These are phyloP conservation scores for Sordariomycetes sp. DNA, from an alignment of 2,329 filamentous ascomycete species.

Conservation along the genomic window DNA sequence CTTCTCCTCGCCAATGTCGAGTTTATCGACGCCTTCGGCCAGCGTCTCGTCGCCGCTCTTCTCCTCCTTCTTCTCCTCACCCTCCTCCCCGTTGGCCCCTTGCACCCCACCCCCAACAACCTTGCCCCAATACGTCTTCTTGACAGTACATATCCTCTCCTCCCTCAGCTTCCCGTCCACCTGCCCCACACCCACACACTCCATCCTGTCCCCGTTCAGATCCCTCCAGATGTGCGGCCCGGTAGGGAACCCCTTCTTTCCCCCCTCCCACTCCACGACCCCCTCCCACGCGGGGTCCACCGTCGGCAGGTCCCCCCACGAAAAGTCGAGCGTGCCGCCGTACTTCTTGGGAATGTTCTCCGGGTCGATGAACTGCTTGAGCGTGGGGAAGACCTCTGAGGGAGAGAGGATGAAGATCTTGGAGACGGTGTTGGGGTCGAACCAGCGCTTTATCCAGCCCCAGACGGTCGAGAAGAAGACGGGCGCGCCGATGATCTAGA, in stretches of 20 bases:
- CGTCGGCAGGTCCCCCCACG: constrained; percentile 61
- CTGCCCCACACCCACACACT: constrained; percentile 39
- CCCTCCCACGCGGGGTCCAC: constrained; percentile 50
- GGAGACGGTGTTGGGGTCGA: constrained; percentile 82
- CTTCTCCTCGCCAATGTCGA: constrained; percentile 2
- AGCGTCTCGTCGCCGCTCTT: constrained; percentile 6
- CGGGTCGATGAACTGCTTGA: constrained; percentile 69
- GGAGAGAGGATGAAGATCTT: constrained; percentile 86
- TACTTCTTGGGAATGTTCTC: constrained; percentile 81
- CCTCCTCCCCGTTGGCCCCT: not conserved
- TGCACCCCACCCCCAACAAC: not conserved
- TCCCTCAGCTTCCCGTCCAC: constrained; percentile 27
- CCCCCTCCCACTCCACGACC: constrained; percentile 35
- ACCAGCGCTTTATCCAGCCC: constrained; percentile 94
- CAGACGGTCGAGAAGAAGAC: constrained; percentile 85
- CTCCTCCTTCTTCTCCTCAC: constrained; percentile 3
- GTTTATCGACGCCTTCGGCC: not conserved
- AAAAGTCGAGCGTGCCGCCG: constrained; percentile 73
- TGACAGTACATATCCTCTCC: constrained; percentile 37
- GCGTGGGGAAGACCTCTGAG: constrained; percentile 60
- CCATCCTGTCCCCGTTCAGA: constrained; percentile 28
- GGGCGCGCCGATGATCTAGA: constrained; percentile 68
- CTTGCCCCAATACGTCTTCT: constrained; percentile 19
- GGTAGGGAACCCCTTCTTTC: constrained; percentile 35
- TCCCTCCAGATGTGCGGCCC: constrained; percentile 46